phyloP scores from a whole-genome alignment of 208 protist genomes.

The Leishmania guyanensis region DNA sequence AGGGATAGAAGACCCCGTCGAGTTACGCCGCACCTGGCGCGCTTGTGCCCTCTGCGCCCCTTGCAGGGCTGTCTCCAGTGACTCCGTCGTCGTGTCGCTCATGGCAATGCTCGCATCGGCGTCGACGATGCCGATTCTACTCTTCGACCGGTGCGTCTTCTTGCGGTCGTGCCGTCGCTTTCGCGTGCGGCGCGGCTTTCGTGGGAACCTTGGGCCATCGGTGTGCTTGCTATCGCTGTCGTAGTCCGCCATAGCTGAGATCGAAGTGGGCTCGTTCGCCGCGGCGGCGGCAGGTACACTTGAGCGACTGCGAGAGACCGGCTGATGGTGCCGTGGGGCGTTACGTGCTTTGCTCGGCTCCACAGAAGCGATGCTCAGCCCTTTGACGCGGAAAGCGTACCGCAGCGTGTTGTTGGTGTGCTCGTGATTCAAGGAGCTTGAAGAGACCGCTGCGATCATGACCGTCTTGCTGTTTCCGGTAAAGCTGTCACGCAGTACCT shows the following conservation, averaged over 20 bases:
- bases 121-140: background rate
- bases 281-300: background rate
- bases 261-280: background rate
- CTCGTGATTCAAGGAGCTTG: conserved; percentile 85
- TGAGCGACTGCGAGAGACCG: conserved; percentile 7
- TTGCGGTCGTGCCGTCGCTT: background rate
- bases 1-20: background rate
- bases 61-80: background rate
- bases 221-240: background rate
- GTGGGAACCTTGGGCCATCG: background rate
- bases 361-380: conserved; percentile 66
- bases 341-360: conserved; percentile 73
- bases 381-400: conserved; percentile 94
- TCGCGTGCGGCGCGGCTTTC: conserved; percentile 4
- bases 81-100: background rate
- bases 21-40: conserved; percentile 8
- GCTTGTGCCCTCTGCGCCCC: conserved; percentile 9
- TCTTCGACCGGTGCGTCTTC: background rate
- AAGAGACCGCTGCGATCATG: conserved; percentile 96
- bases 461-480: conserved; percentile 94
- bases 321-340: conserved; percentile 43
- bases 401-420: conserved; percentile 98
- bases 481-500: conserved; percentile 96
- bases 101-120: background rate
- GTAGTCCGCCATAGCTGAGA: background rate